Evolutionary conservation across 2,329 filamentous ascomycete species (phyloP).

Genomic region (Colletotrichum ledebouriae): DNA sequence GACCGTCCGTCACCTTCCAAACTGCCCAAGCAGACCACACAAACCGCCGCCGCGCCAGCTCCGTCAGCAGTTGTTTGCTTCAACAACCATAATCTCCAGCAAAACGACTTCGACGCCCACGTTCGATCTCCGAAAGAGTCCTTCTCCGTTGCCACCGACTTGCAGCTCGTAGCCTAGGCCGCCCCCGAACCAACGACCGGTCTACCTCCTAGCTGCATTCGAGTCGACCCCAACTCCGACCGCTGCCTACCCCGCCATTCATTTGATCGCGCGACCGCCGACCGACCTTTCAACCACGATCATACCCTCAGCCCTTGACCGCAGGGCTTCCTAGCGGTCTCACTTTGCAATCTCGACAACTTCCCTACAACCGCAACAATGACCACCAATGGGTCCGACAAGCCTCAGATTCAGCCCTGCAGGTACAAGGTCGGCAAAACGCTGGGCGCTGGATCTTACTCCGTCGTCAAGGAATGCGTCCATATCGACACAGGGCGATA

Average conservation of each 20-base stretch:
- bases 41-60: constrained; percentile 21
- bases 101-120: constrained; percentile 5
- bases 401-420: constrained; percentile 88
- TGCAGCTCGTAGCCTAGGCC: constrained; percentile 6
- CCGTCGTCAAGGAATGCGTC: constrained; percentile 98
- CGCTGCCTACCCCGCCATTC: constrained; percentile 39
- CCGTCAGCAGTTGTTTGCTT: constrained; percentile 26
- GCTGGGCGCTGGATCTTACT: constrained; percentile 95
- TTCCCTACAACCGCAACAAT: constrained; percentile 23
- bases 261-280: constrained; percentile 19
- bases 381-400: constrained; percentile 42
- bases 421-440: constrained; percentile 99
- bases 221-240: constrained; percentile 23
- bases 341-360: constrained; percentile 7
- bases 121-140: background rate
- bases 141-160: background rate
- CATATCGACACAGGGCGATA: constrained; percentile 98
- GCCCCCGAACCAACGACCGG: constrained; percentile 8
- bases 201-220: constrained; percentile 17
- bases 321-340: constrained; percentile 23
- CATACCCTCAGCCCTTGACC: constrained; percentile 21
- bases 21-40: constrained; percentile 22
- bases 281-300: constrained; percentile 13
- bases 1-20: constrained; percentile 38
- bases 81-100: constrained; percentile 6